Evolutionary conservation across 768 basidiomycete genomes (phyloP), one percentile per base, ranked within the genome.

Genomic region (Calocybe indica): DNA sequence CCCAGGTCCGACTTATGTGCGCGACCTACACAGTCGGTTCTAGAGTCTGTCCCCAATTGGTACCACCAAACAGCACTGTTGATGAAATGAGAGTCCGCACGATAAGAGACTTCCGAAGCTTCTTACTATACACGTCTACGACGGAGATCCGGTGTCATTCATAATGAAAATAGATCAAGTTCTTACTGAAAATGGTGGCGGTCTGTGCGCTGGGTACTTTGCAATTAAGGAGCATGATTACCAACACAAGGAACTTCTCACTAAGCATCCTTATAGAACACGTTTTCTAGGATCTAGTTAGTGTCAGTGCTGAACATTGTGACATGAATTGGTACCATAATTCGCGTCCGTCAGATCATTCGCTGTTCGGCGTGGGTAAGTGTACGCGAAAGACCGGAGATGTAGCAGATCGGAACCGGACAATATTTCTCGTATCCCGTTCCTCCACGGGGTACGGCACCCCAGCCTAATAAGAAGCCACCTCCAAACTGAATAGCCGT

Each of bases 11-110:
- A 12, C 9, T 7, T 8, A 35, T 13, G 10, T 15, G 6, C 14
- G 11, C 5, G 5, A 46, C 64, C 53, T 49, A 80, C 45, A 73
- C 74, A 1, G 78, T 78, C 3, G 80, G 80, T 53, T 76, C 71
- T 1, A 76, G 62, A 1, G 78, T 79, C 40, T 76, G 70, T 0
- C 80, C 81, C 79, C 79, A 82, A 43, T 83, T 82, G 1, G 82
- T 83, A 29, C 81, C 82, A 3, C 81, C 81, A 55, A 74, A 79
- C 7, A 76, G 58, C 82, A 83, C 74, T 74, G 1, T 30, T 34
- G 6, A 37, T 6, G 13, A 53, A 39, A 35, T 46, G 11, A 13
- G 14, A 29, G 41, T 6, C 29, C 29, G 32, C 28, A 5, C n/a
- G 43, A 37, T 2, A 7, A 14, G n/a, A 39, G 8, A 38, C 40